These are phyloP conservation scores for Cokeromyces recurvatus DNA, from an alignment of 371 early-diverging fungal species.

Conservation along the genomic window DNA sequence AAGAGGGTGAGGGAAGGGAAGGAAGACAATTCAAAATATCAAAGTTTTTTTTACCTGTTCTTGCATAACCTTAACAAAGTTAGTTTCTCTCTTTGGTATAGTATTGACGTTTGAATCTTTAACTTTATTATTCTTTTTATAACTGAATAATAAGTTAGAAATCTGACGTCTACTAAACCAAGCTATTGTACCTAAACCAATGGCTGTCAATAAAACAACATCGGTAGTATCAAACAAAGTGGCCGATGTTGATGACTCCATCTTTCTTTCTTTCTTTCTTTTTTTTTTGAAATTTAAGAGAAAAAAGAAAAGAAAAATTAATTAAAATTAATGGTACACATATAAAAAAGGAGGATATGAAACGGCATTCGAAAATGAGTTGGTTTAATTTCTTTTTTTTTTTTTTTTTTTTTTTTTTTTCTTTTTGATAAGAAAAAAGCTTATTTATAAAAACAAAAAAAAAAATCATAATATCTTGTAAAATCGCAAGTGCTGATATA, in stretches of 20 bases:
- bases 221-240: conserved; percentile 41
- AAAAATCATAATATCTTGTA: no score
- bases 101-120: conserved; percentile 5
- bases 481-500: no score
- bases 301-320: neutral
- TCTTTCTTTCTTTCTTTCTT: neutral
- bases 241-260: neutral
- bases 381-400: no score
- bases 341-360: neutral
- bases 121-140: conserved; percentile 12
- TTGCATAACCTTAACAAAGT: conserved; percentile 62
- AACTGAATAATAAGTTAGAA: conserved; percentile 16
- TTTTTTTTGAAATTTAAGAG: neutral
- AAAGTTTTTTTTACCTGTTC: conserved; percentile 41
- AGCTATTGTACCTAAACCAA: conserved; percentile 48
- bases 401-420: no score
- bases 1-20: neutral
- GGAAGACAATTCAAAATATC: no score
- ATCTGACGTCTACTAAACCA: conserved; percentile 40
- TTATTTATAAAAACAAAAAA: no score
- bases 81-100: conserved; percentile 38
- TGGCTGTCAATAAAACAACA: conserved; percentile 41
- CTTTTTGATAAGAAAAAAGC: no score
- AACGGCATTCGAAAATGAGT: no score
- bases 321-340: neutral